phyloP scores from a whole-genome alignment of 495 filamentous ascomycete species.

The Clavariopsis aquatica region DNA sequence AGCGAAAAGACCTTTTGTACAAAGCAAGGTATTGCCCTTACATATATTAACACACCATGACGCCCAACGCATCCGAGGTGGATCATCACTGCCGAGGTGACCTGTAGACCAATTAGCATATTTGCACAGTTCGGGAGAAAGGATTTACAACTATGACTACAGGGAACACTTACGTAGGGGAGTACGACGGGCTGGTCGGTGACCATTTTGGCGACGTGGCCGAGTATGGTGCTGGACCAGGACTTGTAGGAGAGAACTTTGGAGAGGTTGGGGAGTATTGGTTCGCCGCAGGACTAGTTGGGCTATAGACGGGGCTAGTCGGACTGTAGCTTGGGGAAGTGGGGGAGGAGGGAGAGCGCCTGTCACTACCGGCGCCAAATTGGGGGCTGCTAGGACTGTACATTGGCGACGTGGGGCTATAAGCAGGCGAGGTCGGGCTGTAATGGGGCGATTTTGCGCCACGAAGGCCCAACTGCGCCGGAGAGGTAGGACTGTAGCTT shows the following conservation, averaged over 20 bases:
- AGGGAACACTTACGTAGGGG: constrained; percentile 40
- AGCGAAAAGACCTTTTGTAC: constrained; percentile 16
- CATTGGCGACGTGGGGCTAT: constrained; percentile 62
- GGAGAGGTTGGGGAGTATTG: constrained; percentile 63
- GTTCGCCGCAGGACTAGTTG: constrained; percentile 48
- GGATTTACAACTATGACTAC: constrained; percentile 16
- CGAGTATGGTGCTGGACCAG: constrained; percentile 52
- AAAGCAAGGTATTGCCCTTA: constrained; percentile 22
- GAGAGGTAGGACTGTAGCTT: constrained; percentile 61
- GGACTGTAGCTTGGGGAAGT: constrained; percentile 39
- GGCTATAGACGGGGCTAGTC: constrained; percentile 52
- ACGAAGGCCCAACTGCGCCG: constrained; percentile 53
- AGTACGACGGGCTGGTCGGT: constrained; percentile 45
- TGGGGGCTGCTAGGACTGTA: constrained; percentile 74
- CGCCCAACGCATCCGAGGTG: constrained; percentile 1
- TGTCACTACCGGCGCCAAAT: constrained; percentile 58
- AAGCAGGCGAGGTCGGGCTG: constrained; percentile 63
- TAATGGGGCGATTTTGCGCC: constrained; percentile 56
- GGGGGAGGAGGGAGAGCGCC: constrained; percentile 54
- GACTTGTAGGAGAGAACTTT: constrained; percentile 68
- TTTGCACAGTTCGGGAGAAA: background rate
- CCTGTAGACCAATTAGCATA: constrained; percentile 21
- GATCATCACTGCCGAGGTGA: constrained; percentile 26
- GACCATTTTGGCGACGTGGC: constrained; percentile 58
- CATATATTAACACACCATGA: background rate